These are phyloP conservation scores for Calonectria pteridis DNA, from an alignment of 2,329 filamentous ascomycete species.

Conservation along the genomic window DNA sequence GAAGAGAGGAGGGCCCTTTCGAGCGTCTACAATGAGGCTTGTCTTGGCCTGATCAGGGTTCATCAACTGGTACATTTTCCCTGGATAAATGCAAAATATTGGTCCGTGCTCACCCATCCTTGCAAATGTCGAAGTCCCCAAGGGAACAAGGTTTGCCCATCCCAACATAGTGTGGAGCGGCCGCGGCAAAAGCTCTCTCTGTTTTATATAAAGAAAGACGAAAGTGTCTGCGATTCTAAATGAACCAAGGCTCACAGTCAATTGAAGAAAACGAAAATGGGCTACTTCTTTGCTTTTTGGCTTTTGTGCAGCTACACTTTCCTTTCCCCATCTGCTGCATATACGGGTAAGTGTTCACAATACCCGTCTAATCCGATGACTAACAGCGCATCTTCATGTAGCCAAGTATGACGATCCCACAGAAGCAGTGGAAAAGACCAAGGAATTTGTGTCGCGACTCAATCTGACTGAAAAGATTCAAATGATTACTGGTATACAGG, in stretches of 20 bases:
- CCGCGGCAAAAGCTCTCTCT: neutral
- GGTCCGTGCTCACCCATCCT: neutral
- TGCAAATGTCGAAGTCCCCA: neutral
- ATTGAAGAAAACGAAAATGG: neutral
- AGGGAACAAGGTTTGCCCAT: neutral
- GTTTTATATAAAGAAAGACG: neutral
- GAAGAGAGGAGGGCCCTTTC: neutral
- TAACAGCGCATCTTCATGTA: neutral
- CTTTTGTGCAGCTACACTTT: neutral
- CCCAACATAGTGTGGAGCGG: neutral
- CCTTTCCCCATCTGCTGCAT: neutral
- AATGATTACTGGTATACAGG: neutral
- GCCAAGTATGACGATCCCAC: neutral
- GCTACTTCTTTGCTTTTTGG: neutral
- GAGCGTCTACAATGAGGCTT: neutral
- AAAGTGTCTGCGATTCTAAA: too few species aligned
- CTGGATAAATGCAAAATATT: neutral
- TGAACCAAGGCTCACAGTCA: neutral
- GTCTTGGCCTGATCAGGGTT: neutral
- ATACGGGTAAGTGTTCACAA: neutral
- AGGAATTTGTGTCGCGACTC: constrained; percentile 5
- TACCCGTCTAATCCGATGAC: too few species aligned
- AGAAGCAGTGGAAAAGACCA: neutral
- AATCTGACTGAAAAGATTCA: constrained; percentile 8
- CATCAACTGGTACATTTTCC: neutral